Percentiles rank a stretch among this genome's conserved stretches.
Evolutionary conservation across 352 stramenopile genomes (phyloP).

Genomic region (Phytopythium boreale): DNA sequence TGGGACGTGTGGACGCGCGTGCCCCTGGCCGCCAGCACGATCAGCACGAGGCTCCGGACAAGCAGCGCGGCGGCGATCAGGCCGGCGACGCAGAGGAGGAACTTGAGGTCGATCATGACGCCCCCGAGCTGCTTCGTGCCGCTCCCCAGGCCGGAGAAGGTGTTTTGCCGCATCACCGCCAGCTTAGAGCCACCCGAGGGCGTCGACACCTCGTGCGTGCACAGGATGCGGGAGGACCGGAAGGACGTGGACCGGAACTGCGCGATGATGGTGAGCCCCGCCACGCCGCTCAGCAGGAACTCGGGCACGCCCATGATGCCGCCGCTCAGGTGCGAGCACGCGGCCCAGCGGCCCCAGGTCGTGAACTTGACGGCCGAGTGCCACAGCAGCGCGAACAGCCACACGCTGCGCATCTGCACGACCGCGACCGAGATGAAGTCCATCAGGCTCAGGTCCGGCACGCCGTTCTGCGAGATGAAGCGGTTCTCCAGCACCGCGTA

Average conservation of each 20-base stretch:
- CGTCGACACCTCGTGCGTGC: constrained; percentile 2
- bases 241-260: constrained; percentile 32
- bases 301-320: constrained; percentile 31
- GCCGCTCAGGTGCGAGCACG: constrained; percentile 9
- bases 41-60: neutral
- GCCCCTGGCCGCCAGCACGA: neutral
- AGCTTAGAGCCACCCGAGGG: neutral
- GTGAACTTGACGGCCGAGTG: constrained; percentile 20
- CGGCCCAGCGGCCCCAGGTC: constrained; percentile 14
- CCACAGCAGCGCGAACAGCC: constrained; percentile 31
- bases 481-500: constrained; percentile 32
- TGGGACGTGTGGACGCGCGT: neutral
- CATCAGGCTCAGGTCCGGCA: constrained; percentile 23
- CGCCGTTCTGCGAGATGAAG: constrained; percentile 28
- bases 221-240: constrained; percentile 16
- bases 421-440: constrained; percentile 30
- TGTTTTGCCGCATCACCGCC: constrained; percentile 4
- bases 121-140: constrained; percentile 21
- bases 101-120: constrained; percentile 30
- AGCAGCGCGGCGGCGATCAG: constrained; percentile 5
- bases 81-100: constrained; percentile 19
- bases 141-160: constrained; percentile 12
- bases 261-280: constrained; percentile 26
- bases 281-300: constrained; percentile 32
- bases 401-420: constrained; percentile 48